Conservation (phyloP, 441 rosid genomes). For the Pelargonium australe region DNA sequence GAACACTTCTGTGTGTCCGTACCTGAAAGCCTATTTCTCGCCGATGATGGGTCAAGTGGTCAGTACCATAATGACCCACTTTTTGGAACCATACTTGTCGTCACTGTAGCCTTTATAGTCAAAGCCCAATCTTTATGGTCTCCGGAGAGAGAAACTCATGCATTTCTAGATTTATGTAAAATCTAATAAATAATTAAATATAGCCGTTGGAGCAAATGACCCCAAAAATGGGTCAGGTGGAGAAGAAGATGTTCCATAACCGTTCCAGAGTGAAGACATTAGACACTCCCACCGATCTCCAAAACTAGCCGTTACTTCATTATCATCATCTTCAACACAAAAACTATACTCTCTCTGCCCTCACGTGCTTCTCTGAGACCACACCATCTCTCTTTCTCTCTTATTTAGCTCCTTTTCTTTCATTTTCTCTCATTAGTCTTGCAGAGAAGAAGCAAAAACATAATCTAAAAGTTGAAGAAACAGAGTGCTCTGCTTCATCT, state of each 20-base stretch:
- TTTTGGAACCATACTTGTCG: neutral
- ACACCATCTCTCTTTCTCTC: neutral
- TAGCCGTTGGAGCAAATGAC: neutral
- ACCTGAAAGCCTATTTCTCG: neutral
- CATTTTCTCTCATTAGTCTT: conserved; percentile 23
- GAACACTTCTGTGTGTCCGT: neutral
- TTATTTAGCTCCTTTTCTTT: conserved; percentile 7
- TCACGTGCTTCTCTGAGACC: too few species aligned
- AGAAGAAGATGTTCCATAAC: neutral
- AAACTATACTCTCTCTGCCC: conserved; percentile 2
- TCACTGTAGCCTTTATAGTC: neutral
- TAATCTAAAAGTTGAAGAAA: neutral
- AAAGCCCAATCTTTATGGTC: neutral
- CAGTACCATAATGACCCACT: conserved; percentile 1
- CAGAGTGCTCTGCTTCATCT: too few species aligned
- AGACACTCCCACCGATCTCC: neutral
- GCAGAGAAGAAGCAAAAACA: neutral
- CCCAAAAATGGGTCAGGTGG: conserved; percentile 2
- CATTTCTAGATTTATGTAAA: neutral
- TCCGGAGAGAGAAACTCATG: neutral
- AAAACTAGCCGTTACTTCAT: neutral
- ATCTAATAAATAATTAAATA: neutral
- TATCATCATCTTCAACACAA: neutral
- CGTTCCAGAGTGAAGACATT: neutral
- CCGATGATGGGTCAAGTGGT: neutral